Evolutionary conservation across 345 rosid genomes (phyloP), one percentile per base, ranked within the genome.

Genomic region (Citrus australasica): DNA sequence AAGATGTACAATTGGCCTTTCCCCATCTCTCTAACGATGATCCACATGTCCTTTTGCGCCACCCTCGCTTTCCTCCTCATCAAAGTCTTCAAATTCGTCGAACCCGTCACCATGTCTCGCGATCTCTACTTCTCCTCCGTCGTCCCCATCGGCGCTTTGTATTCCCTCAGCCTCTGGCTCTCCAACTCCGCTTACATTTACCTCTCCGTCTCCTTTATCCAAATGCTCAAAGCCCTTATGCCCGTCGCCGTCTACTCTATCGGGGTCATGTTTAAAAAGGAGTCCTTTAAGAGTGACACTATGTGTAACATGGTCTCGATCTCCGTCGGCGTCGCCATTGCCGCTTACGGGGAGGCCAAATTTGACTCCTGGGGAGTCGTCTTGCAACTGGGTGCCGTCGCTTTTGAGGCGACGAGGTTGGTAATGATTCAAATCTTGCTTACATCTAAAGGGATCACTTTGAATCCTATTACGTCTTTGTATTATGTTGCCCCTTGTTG

Each of bases 1-100:
- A 93, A 95, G 89, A 89, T 95, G 94, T 95, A 93, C 89, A 92
- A 93, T 78, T 95, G 98, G 98, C 98, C 98, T 0, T 95, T 82
- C 81, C 99, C 99, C 1, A 90, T 95, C 84, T 93, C 99, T 3
- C 99, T 95, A 55, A 95, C 99, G 79, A 92, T 95, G 96, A 95
- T 95, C 89, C 99, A 95, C 89, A 95, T 95, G 99, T 87, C 94
- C 67, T 95, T 95, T 68, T 95, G 99, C 85, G 86, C 99, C 63
- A 79, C 96, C 37, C 92, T 95, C 27, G 97, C 98, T 61, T 74
- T 91, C 83, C 82, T 93, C 83, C 89, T 95, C 85, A 88, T 95
- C 91, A 95, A 95, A 53, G 91, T 95, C 80, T 90, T 95, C 90
- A 93, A 93, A 75, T 59, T 93, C 63, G 98, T 95, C 9, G 98